Evolutionary conservation across 1,284 basidiomycete genomes (phyloP).

Genomic region (Marasmius oreades): DNA sequence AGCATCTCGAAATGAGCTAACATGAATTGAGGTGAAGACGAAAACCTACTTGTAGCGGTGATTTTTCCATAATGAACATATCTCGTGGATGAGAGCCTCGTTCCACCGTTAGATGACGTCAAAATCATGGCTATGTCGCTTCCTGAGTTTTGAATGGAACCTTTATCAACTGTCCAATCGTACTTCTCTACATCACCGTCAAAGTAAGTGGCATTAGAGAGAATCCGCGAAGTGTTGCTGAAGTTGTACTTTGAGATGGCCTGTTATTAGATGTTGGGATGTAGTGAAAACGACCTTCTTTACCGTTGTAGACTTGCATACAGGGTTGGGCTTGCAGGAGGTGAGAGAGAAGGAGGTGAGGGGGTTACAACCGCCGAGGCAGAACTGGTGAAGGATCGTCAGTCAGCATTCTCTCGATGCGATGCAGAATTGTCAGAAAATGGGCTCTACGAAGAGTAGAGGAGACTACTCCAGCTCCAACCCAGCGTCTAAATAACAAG

Average conservation of each 20-base stretch:
- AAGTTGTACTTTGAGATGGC: slow-evolving; percentile 50
- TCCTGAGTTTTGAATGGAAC: slow-evolving; percentile 58
- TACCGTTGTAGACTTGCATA: slow-evolving; percentile 65
- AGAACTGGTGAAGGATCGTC: slow-evolving; percentile 40
- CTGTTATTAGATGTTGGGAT: neutral
- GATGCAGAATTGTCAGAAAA: neutral
- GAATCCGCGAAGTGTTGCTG: slow-evolving; percentile 61
- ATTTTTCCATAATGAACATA: slow-evolving; percentile 81
- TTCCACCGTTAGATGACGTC: slow-evolving; percentile 69
- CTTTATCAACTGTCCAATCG: slow-evolving; percentile 71
- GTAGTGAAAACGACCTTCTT: slow-evolving; percentile 15
- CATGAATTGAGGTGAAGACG: slow-evolving; percentile 8
- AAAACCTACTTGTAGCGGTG: slow-evolving; percentile 57
- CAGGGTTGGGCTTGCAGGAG: slow-evolving; percentile 70
- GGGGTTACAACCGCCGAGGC: slow-evolving; percentile 64
- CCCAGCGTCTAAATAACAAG: slow-evolving; percentile 1
- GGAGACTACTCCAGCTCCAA: neutral
- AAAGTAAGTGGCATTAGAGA: slow-evolving; percentile 60
- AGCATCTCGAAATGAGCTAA: neutral
- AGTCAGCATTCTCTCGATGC: slow-evolving; percentile 11
- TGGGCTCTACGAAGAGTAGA: slow-evolving; percentile 3
- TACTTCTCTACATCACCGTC: slow-evolving; percentile 72
- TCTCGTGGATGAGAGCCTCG: slow-evolving; percentile 71
- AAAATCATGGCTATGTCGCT: slow-evolving; percentile 66
- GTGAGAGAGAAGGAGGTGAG: slow-evolving; percentile 56